phyloP scores from a whole-genome alignment of 441 rosid genomes.

The Cnidoscolus chayamansa region DNA sequence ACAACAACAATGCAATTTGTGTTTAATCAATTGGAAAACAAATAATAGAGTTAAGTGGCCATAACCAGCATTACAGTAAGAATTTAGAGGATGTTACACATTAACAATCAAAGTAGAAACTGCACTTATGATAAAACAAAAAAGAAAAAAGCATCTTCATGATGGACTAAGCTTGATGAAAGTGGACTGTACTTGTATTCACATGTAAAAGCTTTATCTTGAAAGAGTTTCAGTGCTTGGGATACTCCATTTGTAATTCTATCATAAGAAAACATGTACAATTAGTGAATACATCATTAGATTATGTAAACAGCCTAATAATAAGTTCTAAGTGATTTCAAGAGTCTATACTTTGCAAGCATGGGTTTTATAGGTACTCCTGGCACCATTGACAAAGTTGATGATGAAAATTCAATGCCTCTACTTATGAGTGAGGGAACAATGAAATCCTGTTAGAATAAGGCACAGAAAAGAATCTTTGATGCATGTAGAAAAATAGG shows the following conservation, averaged over 20 bases:
- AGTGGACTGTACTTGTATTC: constrained; percentile 71
- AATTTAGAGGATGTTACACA: neutral
- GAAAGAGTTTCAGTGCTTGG: constrained; percentile 53
- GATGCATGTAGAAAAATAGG: constrained; percentile 13
- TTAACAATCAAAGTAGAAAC: neutral
- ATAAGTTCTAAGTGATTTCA: constrained; percentile 10
- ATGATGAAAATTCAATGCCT: constrained; percentile 65
- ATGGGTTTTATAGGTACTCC: constrained; percentile 88
- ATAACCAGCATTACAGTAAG: neutral
- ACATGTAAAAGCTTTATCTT: constrained; percentile 71
- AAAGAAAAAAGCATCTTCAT: constrained; percentile 1
- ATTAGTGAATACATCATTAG: constrained; percentile 22
- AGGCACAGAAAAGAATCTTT: neutral
- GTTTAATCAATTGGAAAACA: neutral
- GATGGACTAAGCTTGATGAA: neutral
- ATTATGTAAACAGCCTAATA: constrained; percentile 11
- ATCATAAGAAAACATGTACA: constrained; percentile 19
- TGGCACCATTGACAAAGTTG: constrained; percentile 70
- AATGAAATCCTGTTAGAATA: constrained; percentile 58
- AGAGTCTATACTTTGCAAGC: constrained; percentile 73
- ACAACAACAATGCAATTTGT: neutral
- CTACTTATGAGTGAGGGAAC: constrained; percentile 64
- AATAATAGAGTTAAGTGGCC: neutral
- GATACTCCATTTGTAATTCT: constrained; percentile 78
- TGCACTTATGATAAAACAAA: neutral